A percentile compares a stretch with the other conserved stretches of the same genome.
Conservation (phyloP, 805 yeast species). For the Candida endomychidarum region DNA sequence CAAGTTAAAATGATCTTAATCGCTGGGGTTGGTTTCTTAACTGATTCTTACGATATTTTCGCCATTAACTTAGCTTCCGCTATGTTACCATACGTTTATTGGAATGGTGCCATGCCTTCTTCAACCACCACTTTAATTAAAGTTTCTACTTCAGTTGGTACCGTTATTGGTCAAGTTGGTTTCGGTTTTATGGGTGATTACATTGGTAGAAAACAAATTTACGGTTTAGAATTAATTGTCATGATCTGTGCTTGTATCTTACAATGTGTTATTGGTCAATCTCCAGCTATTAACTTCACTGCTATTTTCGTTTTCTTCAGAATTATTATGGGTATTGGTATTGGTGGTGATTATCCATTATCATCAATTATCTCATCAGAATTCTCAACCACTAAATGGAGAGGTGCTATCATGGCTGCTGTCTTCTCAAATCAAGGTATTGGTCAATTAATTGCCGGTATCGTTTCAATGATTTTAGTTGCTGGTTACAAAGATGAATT, state of each 20-base stretch:
- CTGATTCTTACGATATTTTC: constrained; percentile 90
- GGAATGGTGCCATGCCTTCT: constrained; percentile 67
- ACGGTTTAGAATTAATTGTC: constrained; percentile 82
- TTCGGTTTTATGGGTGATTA: constrained; percentile 82
- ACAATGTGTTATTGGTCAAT: constrained; percentile 71
- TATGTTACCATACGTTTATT: constrained; percentile 76
- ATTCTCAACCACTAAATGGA: constrained; percentile 92
- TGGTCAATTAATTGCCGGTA: constrained; percentile 89
- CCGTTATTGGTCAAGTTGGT: constrained; percentile 85
- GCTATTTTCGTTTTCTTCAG: constrained; percentile 78
- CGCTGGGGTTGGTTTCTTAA: constrained; percentile 91
- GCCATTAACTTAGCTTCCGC: constrained; percentile 82
- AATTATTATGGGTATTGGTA: constrained; percentile 92
- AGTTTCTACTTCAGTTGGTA: constrained; percentile 91
- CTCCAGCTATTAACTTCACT: constrained; percentile 70
- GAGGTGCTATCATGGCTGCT: constrained; percentile 97
- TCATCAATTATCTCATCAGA: constrained; percentile 92
- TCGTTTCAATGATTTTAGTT: constrained; percentile 73
- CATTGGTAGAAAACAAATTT: constrained; percentile 82
- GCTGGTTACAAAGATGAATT: constrained; percentile 71
- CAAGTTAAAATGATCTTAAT: constrained; percentile 78
- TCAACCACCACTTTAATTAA: constrained; percentile 76
- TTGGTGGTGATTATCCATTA: constrained; percentile 95
- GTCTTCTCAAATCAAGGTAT: constrained; percentile 96
- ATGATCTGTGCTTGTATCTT: constrained; percentile 78